Base-by-base conservation (phyloP, 805 yeast species). In the Tetrapisispora nanseiensis region DNA sequence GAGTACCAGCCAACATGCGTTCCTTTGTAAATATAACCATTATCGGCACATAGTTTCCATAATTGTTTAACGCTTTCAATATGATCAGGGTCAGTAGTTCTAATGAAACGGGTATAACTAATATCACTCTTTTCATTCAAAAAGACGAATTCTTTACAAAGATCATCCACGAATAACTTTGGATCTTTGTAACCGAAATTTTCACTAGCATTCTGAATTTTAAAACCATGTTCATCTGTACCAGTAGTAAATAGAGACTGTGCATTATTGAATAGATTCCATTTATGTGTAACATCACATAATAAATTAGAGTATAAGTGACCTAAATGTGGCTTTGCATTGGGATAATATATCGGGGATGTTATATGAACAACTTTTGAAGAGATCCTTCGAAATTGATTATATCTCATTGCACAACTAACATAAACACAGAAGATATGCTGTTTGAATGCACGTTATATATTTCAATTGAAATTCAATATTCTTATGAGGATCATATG, bases 141-240 rank as follows among this genome's bases (percentile, higher is more conserved):
- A 1, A 57, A 58, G 51, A 73, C 72, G 63, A 92, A 92, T 42
- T 76, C 78, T 4, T 63, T 56, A 1, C 86, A 75, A 3, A 86
- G 72, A 12, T 63, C 63, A 56, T 90, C 95, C 19, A 87, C 94
- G 52, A 89, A 82, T 34, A 60, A 56, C 53, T 80, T 72, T 1
- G 96, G 86, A 28, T 46, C 41, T 1, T 65, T 64, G n/a, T 61
- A 57, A 0, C 70, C 69, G 6, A 69, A 71, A 44, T 67, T 68
- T 24, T 66, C 68, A 0, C 96, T 95, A 0, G 94, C 97, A n/a
- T 75, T 69, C 52, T 86, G 95, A 24, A 90, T 90, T 66, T 92
- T 92, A 42, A 87, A 65, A 0, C 98, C 98, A 60, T 92, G 98
- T 62, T 92, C 98, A 60, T 92, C 98, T 0, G 97, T 89, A 0